Percentiles rank a stretch among this genome's conserved stretches.
Conservation (phyloP, 2,329 filamentous ascomycete genomes). For the Ambrosiella cleistominuta region DNA sequence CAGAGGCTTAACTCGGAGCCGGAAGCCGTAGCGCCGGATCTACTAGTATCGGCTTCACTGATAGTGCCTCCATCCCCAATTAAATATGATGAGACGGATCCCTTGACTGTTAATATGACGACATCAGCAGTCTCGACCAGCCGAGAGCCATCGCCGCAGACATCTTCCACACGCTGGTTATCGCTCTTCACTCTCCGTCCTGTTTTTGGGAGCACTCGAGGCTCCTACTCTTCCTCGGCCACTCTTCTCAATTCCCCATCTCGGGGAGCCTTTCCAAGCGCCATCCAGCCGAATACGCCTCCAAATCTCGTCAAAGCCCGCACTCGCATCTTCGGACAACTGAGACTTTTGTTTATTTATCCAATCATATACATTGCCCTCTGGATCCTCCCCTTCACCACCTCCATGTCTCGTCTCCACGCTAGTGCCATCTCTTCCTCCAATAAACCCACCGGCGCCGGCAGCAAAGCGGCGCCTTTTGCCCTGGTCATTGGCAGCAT, state of each 20-base stretch:
- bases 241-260: conserved; percentile 17
- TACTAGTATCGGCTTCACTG: conserved; percentile 1
- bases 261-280: conserved; percentile 22
- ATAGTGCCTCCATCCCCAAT: not conserved
- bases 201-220: conserved; percentile 9
- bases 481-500: conserved; percentile 36
- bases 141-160: conserved; percentile 6
- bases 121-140: not conserved
- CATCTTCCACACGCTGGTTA: conserved; percentile 16
- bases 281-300: not conserved
- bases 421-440: conserved; percentile 13
- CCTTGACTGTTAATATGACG: not conserved
- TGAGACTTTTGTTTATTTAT: conserved; percentile 60
- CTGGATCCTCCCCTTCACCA: conserved; percentile 55
- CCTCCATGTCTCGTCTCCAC: conserved; percentile 43
- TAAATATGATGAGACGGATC: not conserved
- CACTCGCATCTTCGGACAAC: conserved; percentile 44
- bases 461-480: conserved; percentile 24
- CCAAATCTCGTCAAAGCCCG: not conserved
- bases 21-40: conserved; percentile 7
- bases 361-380: conserved; percentile 53
- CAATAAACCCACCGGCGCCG: conserved; percentile 14
- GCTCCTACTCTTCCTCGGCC: conserved; percentile 14
- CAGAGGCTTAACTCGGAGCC: conserved; percentile 10
- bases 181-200: conserved; percentile 7